Conservation (phyloP, 495 filamentous ascomycete genomes). For the Pseudotulostoma volvatum region DNA sequence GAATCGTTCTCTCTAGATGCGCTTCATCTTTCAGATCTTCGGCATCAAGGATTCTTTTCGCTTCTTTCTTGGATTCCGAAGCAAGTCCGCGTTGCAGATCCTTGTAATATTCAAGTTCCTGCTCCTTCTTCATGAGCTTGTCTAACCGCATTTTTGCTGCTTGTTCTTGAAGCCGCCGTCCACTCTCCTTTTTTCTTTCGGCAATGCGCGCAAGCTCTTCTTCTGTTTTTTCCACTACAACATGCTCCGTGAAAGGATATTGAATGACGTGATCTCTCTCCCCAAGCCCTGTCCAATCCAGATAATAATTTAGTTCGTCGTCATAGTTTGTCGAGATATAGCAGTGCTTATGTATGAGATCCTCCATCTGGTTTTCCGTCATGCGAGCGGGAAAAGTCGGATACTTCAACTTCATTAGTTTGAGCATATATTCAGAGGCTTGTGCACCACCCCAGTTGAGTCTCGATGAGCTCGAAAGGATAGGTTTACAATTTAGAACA, state of each 20-base stretch:
- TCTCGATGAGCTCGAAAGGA: slow-evolving; percentile 68
- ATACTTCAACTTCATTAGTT: slow-evolving; percentile 86
- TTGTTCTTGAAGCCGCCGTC: slow-evolving; percentile 81
- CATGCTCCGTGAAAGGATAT: slow-evolving; percentile 81
- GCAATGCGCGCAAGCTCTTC: slow-evolving; percentile 80
- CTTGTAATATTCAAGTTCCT: slow-evolving; percentile 87
- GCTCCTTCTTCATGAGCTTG: slow-evolving; percentile 84
- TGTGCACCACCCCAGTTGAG: slow-evolving; percentile 93
- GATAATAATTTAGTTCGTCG: slow-evolving; percentile 49
- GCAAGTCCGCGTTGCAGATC: slow-evolving; percentile 53
- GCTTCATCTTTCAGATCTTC: slow-evolving; percentile 85
- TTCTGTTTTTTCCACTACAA: slow-evolving; percentile 74
- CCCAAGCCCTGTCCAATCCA: slow-evolving; percentile 81
- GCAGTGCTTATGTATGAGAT: slow-evolving; percentile 76
- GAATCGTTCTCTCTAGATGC: slow-evolving; percentile 60
- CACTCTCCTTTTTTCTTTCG: slow-evolving; percentile 85
- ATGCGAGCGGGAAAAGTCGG: slow-evolving; percentile 73
- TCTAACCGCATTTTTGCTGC: slow-evolving; percentile 93
- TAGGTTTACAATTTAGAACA: slow-evolving; percentile 65
- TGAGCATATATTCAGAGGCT: slow-evolving; percentile 73
- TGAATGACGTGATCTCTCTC: slow-evolving; percentile 79
- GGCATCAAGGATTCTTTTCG: slow-evolving; percentile 64
- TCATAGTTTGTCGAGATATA: slow-evolving; percentile 77
- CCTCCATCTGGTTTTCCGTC: slow-evolving; percentile 68
- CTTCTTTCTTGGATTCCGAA: slow-evolving; percentile 72